These are phyloP conservation scores for Pseudogymnoascus verrucosus DNA, from an alignment of 2,329 filamentous ascomycete genomes.

Conservation along the genomic window DNA sequence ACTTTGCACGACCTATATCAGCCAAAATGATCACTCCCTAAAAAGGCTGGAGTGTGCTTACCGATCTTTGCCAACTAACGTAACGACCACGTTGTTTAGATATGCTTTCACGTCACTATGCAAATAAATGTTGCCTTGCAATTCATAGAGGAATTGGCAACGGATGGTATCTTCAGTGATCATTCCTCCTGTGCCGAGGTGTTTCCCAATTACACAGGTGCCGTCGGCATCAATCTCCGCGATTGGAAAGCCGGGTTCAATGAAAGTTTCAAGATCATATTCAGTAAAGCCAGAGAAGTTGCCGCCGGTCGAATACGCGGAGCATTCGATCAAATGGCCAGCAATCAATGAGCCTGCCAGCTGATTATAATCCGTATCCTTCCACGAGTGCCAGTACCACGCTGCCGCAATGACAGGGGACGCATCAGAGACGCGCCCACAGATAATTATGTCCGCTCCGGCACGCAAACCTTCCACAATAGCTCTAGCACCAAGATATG, in stretches of 20 bases:
- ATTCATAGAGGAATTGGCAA: slow-evolving; percentile 46
- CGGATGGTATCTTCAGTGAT: slow-evolving; percentile 42
- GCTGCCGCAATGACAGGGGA: slow-evolving; percentile 35
- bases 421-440: slow-evolving; percentile 37
- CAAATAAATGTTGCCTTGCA: slow-evolving; percentile 48
- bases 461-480: slow-evolving; percentile 30
- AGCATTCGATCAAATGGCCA: slow-evolving; percentile 28
- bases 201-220: slow-evolving; percentile 37
- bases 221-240: slow-evolving; percentile 34
- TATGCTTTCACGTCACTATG: slow-evolving; percentile 50
- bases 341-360: slow-evolving; percentile 31
- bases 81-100: slow-evolving; percentile 3
- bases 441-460: slow-evolving; percentile 38
- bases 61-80: slow-evolving; percentile 16
- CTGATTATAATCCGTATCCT: slow-evolving; percentile 28
- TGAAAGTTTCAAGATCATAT: slow-evolving; percentile 30
- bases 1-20: too few relatives aligned
- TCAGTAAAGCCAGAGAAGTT: slow-evolving; percentile 24
- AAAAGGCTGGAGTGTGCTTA: too few relatives aligned
- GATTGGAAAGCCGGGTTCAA: slow-evolving; percentile 39
- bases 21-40: too few relatives aligned
- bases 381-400: slow-evolving; percentile 38
- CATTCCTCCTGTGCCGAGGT: slow-evolving; percentile 32
- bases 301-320: slow-evolving; percentile 19
- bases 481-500: slow-evolving; percentile 42